Evolutionary conservation across 1,284 basidiomycete genomes (phyloP), one percentile per base, ranked within the genome.

Genomic region (Singerocomus rubriflavus): DNA sequence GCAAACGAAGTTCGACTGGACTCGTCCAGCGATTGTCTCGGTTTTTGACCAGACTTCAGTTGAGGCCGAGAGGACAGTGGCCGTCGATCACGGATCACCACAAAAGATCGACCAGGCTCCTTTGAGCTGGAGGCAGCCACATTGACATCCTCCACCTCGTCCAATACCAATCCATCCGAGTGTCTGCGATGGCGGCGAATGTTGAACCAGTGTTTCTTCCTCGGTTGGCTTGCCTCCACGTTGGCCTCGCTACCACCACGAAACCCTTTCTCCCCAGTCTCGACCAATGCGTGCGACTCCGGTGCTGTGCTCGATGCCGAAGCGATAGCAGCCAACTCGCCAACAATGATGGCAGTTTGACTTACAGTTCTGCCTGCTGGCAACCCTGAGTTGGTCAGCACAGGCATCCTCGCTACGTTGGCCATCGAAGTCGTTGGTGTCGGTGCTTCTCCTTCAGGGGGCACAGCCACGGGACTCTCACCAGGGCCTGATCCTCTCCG

Each of bases 361-460:
- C 86, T 89, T 70, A 83, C 82, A n/a, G 81, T 88, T 31, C 89
- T 80, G 9, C 85, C 84, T 5, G 78, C 75, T 0, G 84, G 83
- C 16, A 85, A 65, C 47, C 63, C 73, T 27, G 73, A 63, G 7
- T 47, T 66, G 54, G 60, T 67, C 54, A 59, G 64, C 40, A 73
- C 70, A 32, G 71, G 71, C 42, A 72, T 67, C 48, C 72, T 65
- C 14, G 70, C 71, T 31, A 77, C 72, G 36, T 71, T 76, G 13
- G 77, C 69, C 41, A 78, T 64, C 2, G 76, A 82, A 36, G 85
- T 67, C 16, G 82, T 79, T 12, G 77, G 73, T 4, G 82, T 76
- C 11, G 77, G 75, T 6, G 74, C 75, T 25, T 70, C 78, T 29
- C 71, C 72, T n/a, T 60, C 59, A 33, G 49, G 64, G 3, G 57